Conservation (phyloP, 371 early-diverging fungal genomes). For the Lichtheimia ornata region DNA sequence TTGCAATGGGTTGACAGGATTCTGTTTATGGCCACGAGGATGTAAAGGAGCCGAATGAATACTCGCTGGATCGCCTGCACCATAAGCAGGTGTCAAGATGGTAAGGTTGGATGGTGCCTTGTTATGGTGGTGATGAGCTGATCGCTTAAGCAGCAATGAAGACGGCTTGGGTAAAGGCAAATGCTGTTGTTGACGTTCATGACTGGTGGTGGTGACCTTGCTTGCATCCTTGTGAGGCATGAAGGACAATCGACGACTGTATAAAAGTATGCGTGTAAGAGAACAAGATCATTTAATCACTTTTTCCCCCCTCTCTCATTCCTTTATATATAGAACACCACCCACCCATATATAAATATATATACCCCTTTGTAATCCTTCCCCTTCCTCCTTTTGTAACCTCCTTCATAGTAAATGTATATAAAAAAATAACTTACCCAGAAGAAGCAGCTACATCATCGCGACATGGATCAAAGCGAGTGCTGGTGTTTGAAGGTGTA, state of each 20-base stretch:
- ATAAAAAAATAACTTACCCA: no score
- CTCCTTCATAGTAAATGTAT: no score
- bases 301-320: no score
- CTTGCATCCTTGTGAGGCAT: constrained; percentile 9
- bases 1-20: constrained; percentile 6
- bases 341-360: not conserved
- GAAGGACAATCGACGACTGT: constrained; percentile 8
- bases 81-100: constrained; percentile 60
- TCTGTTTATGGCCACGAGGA: constrained; percentile 12
- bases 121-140: constrained; percentile 41
- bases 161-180: constrained; percentile 34
- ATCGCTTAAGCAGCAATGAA: constrained; percentile 42
- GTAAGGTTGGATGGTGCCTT: constrained; percentile 59
- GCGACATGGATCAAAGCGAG: constrained; percentile 20
- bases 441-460: constrained; percentile 9
- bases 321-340: not conserved
- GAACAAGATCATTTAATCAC: no score
- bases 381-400: not conserved
- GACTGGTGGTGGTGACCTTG: not conserved
- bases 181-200: not conserved
- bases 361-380: not conserved
- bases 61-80: constrained; percentile 32
- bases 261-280: no score
- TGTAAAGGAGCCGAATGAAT: constrained; percentile 60
- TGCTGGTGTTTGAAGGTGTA: not conserved